Base-by-base conservation (phyloP, 1,139 yeast species). In the Debaryomycetaceae sp. region DNA sequence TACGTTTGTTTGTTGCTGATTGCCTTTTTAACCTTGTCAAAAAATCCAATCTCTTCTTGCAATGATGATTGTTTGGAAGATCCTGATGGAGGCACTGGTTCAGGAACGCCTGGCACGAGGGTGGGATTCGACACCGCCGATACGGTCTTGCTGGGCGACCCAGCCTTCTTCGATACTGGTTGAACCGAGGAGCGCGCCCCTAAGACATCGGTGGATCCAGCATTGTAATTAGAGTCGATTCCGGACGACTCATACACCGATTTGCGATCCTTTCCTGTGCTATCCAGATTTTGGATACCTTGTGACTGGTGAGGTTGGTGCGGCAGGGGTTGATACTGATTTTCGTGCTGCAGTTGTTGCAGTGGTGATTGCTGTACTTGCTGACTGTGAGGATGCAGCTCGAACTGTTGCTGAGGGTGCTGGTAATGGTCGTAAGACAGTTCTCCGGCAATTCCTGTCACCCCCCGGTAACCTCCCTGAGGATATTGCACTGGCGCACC, bases 1-100 rank as follows among this genome's bases (percentile, higher is more conserved):
- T 91, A 91, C 9, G 86, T 76, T 53, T 83, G 95, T 54, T 86
- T 89, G 56, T 84, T 85, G 20, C 94, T 93, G 51, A 91, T 79
- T 3, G 81, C 82, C 53, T 85, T 86, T 59, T 91, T 91, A 16
- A 85, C 96, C 53, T 82, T 83, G 52, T 91, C 98, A 49, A 91
- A 91, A 53, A 89, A 91, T 4, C 79, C 71, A 22, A 93, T 77
- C 55, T 91, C 98, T 48, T 89, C 96, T 42, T 76, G 72, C 38
- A 84, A 61, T 19, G 79, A 75, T 1, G 84, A 70, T 17, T 72
- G 70, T 40, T 75, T 70, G 5, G 54, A 54, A 10, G 58, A 29
- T 28, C 74, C 72, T 18, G 76, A 66, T 21, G 89, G 85, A 25
- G 83, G 83, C 14, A 83, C 74, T 2, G 95, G 95, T 48, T 85